Percentiles rank a stretch among this genome's conserved stretches.
These are phyloP conservation scores for Lodderomyces margitis DNA, from an alignment of 1,139 yeast species.

Conservation along the genomic window DNA sequence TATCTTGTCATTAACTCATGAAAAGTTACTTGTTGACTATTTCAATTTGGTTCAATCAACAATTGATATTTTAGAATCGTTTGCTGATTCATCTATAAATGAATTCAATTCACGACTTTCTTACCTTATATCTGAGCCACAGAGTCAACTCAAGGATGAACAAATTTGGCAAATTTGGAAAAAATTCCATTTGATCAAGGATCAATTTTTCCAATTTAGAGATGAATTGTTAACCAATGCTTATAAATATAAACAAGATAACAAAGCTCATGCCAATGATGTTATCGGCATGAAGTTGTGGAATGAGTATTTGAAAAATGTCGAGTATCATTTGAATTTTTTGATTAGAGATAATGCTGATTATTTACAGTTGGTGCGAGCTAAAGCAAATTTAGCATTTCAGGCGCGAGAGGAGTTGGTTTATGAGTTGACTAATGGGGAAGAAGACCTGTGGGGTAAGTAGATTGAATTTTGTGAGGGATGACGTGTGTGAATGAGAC, in stretches of 20 bases:
- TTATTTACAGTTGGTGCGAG: slow-evolving; percentile 68
- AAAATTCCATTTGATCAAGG: slow-evolving; percentile 58
- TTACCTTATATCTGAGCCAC: slow-evolving; percentile 28
- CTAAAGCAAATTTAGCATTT: slow-evolving; percentile 77
- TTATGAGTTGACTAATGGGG: slow-evolving; percentile 13
- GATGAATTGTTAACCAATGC: slow-evolving; percentile 53
- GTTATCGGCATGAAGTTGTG: slow-evolving; percentile 41
- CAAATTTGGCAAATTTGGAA: slow-evolving; percentile 68
- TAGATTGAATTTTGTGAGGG: too few species aligned
- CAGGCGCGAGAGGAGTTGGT: slow-evolving; percentile 61
- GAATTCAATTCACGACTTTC: slow-evolving; percentile 48
- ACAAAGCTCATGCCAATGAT: slow-evolving; percentile 16
- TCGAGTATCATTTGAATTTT: slow-evolving; percentile 59
- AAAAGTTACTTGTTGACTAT: slow-evolving; percentile 32
- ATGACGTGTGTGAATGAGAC: too few species aligned
- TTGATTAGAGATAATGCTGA: slow-evolving; percentile 69
- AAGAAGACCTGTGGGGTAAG: slow-evolving; percentile 5
- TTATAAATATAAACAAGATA: slow-evolving; percentile 30
- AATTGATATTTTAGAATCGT: slow-evolving; percentile 66
- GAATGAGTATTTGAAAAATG: slow-evolving; percentile 50
- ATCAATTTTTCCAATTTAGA: slow-evolving; percentile 51
- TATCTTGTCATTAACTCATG: slow-evolving; percentile 35
- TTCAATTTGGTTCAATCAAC: slow-evolving; percentile 50
- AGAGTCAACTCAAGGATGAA: slow-evolving; percentile 26
- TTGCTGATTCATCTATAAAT: slow-evolving; percentile 62